Percentiles rank a stretch among this genome's conserved stretches.
phyloP scores from a whole-genome alignment of 805 yeast genomes.

The Schwanniomyces occidentalis region DNA sequence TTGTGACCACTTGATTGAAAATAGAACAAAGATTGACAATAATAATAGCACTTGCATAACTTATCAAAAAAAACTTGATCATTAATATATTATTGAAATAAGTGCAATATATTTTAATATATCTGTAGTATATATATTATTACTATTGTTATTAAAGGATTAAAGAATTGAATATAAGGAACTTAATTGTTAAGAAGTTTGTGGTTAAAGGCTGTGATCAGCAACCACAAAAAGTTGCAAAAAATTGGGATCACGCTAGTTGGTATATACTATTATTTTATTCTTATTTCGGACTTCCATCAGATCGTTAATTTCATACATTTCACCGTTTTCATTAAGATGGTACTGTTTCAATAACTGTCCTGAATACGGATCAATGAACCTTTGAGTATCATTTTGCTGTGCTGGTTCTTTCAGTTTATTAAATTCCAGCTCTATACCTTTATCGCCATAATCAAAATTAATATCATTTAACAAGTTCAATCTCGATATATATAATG shows the following conservation, averaged over 20 bases:
- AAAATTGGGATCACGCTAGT: conserved; percentile 10
- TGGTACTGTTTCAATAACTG: conserved; percentile 26
- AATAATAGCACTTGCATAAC: too few relatives aligned
- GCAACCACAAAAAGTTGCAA: conserved; percentile 7
- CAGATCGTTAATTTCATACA: conserved; percentile 24
- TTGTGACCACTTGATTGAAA: conserved; percentile 1
- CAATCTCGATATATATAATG: conserved; percentile 37
- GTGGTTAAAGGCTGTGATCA: too few relatives aligned
- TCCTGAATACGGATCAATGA: conserved; percentile 13
- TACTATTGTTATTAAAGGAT: too few relatives aligned
- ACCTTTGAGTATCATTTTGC: not conserved
- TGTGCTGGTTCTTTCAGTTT: conserved; percentile 1
- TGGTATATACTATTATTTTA: conserved; percentile 33
- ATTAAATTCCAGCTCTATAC: conserved; percentile 15
- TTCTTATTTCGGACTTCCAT: conserved; percentile 21
- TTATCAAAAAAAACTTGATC: too few relatives aligned
- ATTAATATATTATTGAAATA: too few relatives aligned
- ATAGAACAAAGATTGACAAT: not conserved
- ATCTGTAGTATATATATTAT: too few relatives aligned
- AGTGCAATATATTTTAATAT: too few relatives aligned
- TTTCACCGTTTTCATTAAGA: conserved; percentile 30
- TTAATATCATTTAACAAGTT: conserved; percentile 32
- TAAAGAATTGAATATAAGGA: too few relatives aligned
- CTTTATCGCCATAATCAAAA: conserved; percentile 28
- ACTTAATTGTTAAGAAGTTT: too few relatives aligned